Conservation (phyloP, 345 rosid genomes). For the Corchorus olitorius region DNA sequence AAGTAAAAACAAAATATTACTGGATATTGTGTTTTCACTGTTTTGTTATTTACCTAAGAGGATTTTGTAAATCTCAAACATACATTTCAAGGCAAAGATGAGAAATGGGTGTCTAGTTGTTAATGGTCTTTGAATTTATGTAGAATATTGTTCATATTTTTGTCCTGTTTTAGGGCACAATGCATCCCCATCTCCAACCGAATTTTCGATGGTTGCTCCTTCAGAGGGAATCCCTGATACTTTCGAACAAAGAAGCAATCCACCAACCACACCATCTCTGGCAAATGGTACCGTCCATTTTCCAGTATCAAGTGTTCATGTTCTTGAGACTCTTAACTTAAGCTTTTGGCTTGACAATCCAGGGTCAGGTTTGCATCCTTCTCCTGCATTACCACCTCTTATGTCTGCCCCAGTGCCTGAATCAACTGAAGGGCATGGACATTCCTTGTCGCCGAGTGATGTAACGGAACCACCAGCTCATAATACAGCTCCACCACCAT, state of each 20-base stretch:
- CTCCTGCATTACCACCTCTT: conserved; percentile 42
- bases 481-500: conserved; percentile 38
- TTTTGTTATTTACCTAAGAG: background rate
- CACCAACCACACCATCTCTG: conserved; percentile 32
- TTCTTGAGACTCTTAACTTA: conserved; percentile 9
- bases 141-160: conserved; percentile 11
- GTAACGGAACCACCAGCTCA: conserved; percentile 38
- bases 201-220: conserved; percentile 34
- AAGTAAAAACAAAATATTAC: conserved; percentile 5
- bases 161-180: conserved; percentile 26
- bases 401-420: conserved; percentile 43
- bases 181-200: conserved; percentile 35
- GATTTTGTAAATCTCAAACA: background rate
- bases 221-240: conserved; percentile 31
- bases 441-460: conserved; percentile 38
- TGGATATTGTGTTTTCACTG: background rate
- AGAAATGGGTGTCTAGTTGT: background rate
- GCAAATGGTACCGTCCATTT: conserved; percentile 19
- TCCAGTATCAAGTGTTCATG: conserved; percentile 2
- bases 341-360: conserved; percentile 28
- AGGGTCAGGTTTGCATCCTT: conserved; percentile 38
- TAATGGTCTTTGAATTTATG: conserved; percentile 2
- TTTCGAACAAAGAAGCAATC: conserved; percentile 25
- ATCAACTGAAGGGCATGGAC: conserved; percentile 38
- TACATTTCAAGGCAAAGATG: background rate